These are phyloP conservation scores for Fusarium sp. DNA, from an alignment of 2,329 filamentous ascomycete species.

Conservation along the genomic window DNA sequence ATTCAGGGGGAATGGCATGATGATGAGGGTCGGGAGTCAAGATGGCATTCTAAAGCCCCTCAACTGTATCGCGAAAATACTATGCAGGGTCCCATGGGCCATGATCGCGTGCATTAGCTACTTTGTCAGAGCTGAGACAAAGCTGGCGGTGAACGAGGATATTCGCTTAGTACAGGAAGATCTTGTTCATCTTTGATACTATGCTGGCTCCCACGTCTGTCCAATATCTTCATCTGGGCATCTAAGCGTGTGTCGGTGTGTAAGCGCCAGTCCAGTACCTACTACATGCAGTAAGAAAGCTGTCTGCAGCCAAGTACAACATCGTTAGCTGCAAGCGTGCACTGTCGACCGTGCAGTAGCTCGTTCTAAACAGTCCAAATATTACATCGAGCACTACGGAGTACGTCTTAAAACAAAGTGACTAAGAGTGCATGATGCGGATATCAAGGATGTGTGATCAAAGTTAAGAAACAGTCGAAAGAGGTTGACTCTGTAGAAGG, in stretches of 20 bases:
- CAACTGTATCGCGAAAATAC: constrained; percentile 5
- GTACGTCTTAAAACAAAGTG: too few relatives aligned
- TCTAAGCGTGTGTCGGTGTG: constrained; percentile 39
- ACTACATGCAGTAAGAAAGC: background rate
- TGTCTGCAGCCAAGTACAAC: constrained; percentile 5
- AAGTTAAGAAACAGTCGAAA: constrained; percentile 4
- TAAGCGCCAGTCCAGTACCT: constrained; percentile 16
- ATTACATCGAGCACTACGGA: too few relatives aligned
- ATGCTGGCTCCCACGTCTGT: constrained; percentile 6
- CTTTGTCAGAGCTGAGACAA: constrained; percentile 6
- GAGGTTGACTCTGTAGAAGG: background rate
- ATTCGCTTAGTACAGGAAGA: constrained; percentile 1
- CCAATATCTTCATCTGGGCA: constrained; percentile 10
- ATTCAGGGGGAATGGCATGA: constrained; percentile 12
- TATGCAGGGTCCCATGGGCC: constrained; percentile 16
- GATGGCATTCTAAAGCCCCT: background rate
- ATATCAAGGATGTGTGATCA: constrained; percentile 1
- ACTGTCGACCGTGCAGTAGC: constrained; percentile 21
- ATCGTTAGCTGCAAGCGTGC: constrained; percentile 16
- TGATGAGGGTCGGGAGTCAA: background rate
- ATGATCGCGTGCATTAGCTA: constrained; percentile 38
- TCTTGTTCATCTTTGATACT: constrained; percentile 25
- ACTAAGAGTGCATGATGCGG: constrained; percentile 8
- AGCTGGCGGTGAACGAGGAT: constrained; percentile 43
- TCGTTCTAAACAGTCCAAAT: constrained; percentile 9